Conservation (phyloP, 2,329 filamentous ascomycete genomes). For the Colletotrichum spinosum region DNA sequence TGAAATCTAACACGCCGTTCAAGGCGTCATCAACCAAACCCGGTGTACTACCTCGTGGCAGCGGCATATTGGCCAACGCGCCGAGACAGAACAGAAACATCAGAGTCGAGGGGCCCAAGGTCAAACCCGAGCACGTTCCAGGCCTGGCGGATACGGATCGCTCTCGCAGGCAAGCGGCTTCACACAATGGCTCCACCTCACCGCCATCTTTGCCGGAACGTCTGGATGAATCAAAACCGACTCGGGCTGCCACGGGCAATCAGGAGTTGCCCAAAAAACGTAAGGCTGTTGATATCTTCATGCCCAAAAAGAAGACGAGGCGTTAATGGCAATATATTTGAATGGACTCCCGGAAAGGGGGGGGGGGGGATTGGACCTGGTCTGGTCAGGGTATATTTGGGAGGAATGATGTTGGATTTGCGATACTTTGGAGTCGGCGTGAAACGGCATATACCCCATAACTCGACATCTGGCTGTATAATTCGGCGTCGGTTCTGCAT, state of each 20-base stretch:
- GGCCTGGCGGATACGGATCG: conserved; percentile 8
- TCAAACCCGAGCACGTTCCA: conserved; percentile 7
- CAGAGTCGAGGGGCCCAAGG: conserved; percentile 23
- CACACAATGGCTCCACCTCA: conserved; percentile 28
- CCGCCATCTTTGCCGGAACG: conserved; percentile 40
- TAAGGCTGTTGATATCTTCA: conserved; percentile 62
- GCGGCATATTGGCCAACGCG: conserved; percentile 30
- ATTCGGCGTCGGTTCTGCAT: no score
- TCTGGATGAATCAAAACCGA: conserved; percentile 25
- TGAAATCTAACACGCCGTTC: no score
- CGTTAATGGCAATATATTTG: neutral
- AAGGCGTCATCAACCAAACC: conserved; percentile 11
- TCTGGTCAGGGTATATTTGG: no score
- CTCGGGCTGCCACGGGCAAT: conserved; percentile 15
- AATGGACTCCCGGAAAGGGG: neutral
- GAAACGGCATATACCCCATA: no score
- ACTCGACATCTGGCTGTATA: no score
- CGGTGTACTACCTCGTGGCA: neutral
- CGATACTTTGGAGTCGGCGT: no score
- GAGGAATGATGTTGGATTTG: no score
- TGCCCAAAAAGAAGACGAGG: conserved; percentile 57
- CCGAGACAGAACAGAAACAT: conserved; percentile 31
- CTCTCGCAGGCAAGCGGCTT: conserved; percentile 10
- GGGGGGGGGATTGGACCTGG: no score
- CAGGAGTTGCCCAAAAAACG: conserved; percentile 49